Conservation (phyloP, 2,329 filamentous ascomycete genomes). For the Berkeleyomyces basicola region DNA sequence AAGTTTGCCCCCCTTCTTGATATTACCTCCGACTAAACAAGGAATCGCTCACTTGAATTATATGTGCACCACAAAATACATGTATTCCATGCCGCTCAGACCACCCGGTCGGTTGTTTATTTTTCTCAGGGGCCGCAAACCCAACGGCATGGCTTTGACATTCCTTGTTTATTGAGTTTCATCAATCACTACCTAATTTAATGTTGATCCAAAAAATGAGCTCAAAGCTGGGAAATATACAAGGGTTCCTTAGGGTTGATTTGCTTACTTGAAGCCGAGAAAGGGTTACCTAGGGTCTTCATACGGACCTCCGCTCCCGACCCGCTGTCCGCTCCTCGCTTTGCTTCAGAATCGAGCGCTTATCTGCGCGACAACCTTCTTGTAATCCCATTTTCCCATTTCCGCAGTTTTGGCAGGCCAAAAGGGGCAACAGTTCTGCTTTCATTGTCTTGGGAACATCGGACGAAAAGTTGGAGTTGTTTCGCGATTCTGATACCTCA, state of each 20-base stretch:
- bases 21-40: slow-evolving; percentile 8
- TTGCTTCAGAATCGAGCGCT: not conserved
- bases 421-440: not conserved
- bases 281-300: too few relatives aligned
- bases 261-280: too few relatives aligned
- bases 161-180: not conserved
- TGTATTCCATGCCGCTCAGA: not conserved
- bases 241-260: too few relatives aligned
- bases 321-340: not conserved
- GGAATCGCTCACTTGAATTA: not conserved
- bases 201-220: too few relatives aligned
- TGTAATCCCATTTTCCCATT: not conserved
- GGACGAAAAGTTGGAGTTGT: not conserved
- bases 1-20: slow-evolving; percentile 1
- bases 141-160: not conserved
- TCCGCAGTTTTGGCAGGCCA: not conserved
- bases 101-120: not conserved
- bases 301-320: too few relatives aligned
- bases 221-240: too few relatives aligned
- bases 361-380: not conserved
- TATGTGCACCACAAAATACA: not conserved
- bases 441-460: not conserved
- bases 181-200: too few relatives aligned
- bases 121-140: not conserved
- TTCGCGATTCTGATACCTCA: too few relatives aligned